These are phyloP conservation scores for Globisporangium heterothallicum DNA, from an alignment of 352 stramenopile genomes.

Conservation along the genomic window DNA sequence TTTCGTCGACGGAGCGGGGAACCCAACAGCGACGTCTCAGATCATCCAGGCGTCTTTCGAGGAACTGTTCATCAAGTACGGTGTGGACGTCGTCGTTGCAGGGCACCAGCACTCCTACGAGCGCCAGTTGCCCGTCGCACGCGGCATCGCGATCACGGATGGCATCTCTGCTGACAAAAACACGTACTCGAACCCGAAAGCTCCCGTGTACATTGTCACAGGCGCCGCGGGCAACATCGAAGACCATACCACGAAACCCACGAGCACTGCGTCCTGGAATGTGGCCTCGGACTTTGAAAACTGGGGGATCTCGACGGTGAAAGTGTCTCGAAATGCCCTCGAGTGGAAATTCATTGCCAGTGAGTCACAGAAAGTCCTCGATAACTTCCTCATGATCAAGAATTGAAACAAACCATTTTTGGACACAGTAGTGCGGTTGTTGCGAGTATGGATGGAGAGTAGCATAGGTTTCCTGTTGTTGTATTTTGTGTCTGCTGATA, in stretches of 20 bases:
- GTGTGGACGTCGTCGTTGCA: conserved; percentile 32
- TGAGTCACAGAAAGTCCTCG: conserved; percentile 18
- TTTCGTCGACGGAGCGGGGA: background rate
- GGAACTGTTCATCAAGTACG: conserved; percentile 41
- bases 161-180: conserved; percentile 26
- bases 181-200: conserved; percentile 27
- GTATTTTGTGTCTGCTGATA: too few relatives aligned
- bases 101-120: conserved; percentile 38
- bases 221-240: conserved; percentile 23
- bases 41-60: conserved; percentile 39
- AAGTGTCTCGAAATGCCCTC: conserved; percentile 23
- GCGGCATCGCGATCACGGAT: conserved; percentile 13
- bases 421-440: too few relatives aligned
- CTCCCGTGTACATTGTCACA: conserved; percentile 32
- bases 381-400: conserved; percentile 36
- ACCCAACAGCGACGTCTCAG: background rate
- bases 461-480: too few relatives aligned
- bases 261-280: conserved; percentile 25
- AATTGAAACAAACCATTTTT: too few relatives aligned
- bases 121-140: conserved; percentile 22
- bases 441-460: too few relatives aligned
- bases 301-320: conserved; percentile 29
- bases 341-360: conserved; percentile 34
- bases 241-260: conserved; percentile 6
- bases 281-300: conserved; percentile 20